These are phyloP conservation scores for Boletales sp. DNA, from an alignment of 768 basidiomycete species.

Conservation along the genomic window DNA sequence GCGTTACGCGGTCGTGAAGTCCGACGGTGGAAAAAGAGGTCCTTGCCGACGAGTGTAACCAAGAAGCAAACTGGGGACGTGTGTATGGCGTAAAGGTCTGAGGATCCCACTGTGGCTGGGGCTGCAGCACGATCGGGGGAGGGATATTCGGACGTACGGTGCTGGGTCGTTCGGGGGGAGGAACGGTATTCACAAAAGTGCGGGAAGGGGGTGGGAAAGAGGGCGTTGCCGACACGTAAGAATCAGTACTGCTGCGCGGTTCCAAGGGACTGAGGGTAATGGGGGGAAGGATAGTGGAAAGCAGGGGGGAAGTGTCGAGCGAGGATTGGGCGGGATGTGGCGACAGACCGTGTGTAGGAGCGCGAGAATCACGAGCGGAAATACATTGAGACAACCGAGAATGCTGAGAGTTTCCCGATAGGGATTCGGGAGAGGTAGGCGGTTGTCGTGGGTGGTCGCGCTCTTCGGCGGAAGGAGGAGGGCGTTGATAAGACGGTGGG, in stretches of 20 bases:
- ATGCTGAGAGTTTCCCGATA: slow-evolving; percentile 3
- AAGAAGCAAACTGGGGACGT: slow-evolving; percentile 34
- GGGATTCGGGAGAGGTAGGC: slow-evolving; percentile 8
- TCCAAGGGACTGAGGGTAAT: slow-evolving; percentile 18
- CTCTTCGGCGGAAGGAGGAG: slow-evolving; percentile 16
- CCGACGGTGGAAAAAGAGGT: slow-evolving; percentile 16
- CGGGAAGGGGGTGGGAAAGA: slow-evolving; percentile 27
- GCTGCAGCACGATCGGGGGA: slow-evolving; percentile 66
- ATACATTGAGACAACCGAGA: slow-evolving; percentile 7
- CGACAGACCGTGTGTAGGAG: slow-evolving; percentile 5
- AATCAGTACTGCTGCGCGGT: slow-evolving; percentile 11
- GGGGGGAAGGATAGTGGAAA: slow-evolving; percentile 30
- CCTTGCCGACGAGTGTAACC: slow-evolving; percentile 29
- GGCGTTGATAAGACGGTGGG: slow-evolving; percentile 10
- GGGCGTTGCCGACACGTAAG: slow-evolving; percentile 19
- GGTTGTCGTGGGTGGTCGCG: slow-evolving; percentile 13
- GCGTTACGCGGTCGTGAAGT: slow-evolving; percentile 14
- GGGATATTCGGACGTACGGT: slow-evolving; percentile 27
- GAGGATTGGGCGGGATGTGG: slow-evolving; percentile 12
- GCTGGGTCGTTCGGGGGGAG: slow-evolving; percentile 11
- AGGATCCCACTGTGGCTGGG: slow-evolving; percentile 62
- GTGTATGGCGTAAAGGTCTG: slow-evolving; percentile 37
- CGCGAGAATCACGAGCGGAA: slow-evolving; percentile 11
- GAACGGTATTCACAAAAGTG: slow-evolving; percentile 10
- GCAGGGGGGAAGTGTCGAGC: slow-evolving; percentile 18